Base-by-base conservation (phyloP, 2,329 filamentous ascomycete genomes). In the Biscogniauxia sp. region DNA sequence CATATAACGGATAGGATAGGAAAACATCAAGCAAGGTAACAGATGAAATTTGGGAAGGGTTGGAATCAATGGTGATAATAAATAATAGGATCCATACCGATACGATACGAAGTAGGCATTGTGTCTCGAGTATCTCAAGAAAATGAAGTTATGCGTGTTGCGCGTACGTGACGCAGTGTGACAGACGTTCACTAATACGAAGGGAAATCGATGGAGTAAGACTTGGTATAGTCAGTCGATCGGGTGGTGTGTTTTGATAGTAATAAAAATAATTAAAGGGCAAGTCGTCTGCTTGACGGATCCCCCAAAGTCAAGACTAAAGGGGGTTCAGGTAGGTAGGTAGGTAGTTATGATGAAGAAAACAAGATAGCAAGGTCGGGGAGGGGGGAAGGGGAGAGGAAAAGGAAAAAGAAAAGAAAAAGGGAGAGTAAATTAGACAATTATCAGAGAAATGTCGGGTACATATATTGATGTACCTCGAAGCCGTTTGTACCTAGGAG, bases 81-180 rank as follows among this genome's bases (percentile, higher is more conserved):
- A 45, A n/a, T 45, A 45, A 32, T 32, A 3, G 11, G 28, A 32
- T 7, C 9, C 78, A 68, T 73, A 82, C 80, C 80, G 61, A 82
- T 72, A 60, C 80, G 77, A 66, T 82, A 82, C 58, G 76, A 70
- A n/a, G 37, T 17, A 63, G 77, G 74, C 80, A 82, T 82, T 13
- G 69, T 73, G 65, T 59, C 17, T 54, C 37, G 52, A 51, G 26
- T 23, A 62, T 49, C 19, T 49, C 19, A 58, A 51, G 51, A 25
- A 20, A 19, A 19, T 56, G 61, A 55, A 56, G 64, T 53, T 64
- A 61, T 58, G 57, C 62, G 58, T 51, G 54, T 64, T 54, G 53
- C 20, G 37, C 53, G 25, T 28, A 17, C 23, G 54, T 58, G 50
- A 53, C 57, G 25, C 50, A 11, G 28, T 57, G 51, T 57, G 45